Evolutionary conservation across 768 basidiomycete species (phyloP).

Genomic region (Serendipita sp.): DNA sequence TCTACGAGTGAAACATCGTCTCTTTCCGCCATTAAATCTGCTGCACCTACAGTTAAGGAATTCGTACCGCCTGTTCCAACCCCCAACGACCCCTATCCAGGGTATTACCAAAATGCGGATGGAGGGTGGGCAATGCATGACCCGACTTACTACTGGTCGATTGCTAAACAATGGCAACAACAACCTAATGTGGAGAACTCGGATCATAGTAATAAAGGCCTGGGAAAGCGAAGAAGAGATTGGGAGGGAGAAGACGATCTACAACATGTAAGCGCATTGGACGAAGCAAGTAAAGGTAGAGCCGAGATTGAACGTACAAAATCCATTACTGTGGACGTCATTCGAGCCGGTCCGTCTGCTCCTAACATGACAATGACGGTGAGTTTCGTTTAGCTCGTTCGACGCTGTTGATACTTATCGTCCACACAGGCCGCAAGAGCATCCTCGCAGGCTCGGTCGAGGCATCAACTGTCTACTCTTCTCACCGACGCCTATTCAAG

Average conservation of each 20-base stretch:
- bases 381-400: slow-evolving; percentile 19
- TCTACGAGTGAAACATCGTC: neutral
- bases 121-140: slow-evolving; percentile 70
- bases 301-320: slow-evolving; percentile 58
- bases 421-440: slow-evolving; percentile 46
- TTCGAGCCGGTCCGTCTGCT: slow-evolving; percentile 33
- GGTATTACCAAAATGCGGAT: slow-evolving; percentile 72
- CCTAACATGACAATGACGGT: slow-evolving; percentile 79
- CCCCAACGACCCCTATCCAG: slow-evolving; percentile 62
- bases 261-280: slow-evolving; percentile 44
- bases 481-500: slow-evolving; percentile 73
- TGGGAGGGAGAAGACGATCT: slow-evolving; percentile 46
- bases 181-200: slow-evolving; percentile 25
- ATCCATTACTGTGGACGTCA: slow-evolving; percentile 47
- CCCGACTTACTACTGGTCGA: slow-evolving; percentile 49
- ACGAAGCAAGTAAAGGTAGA: slow-evolving; percentile 41
- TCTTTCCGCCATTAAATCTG: neutral
- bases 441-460: slow-evolving; percentile 49
- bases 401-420: neutral
- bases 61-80: slow-evolving; percentile 63
- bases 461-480: slow-evolving; percentile 68
- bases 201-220: slow-evolving; percentile 54
- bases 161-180: slow-evolving; percentile 37
- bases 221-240: slow-evolving; percentile 54
- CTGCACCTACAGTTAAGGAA: slow-evolving; percentile 53